Conservation (phyloP, 2,329 filamentous ascomycete species). For the Geoglossum cookeanum region DNA sequence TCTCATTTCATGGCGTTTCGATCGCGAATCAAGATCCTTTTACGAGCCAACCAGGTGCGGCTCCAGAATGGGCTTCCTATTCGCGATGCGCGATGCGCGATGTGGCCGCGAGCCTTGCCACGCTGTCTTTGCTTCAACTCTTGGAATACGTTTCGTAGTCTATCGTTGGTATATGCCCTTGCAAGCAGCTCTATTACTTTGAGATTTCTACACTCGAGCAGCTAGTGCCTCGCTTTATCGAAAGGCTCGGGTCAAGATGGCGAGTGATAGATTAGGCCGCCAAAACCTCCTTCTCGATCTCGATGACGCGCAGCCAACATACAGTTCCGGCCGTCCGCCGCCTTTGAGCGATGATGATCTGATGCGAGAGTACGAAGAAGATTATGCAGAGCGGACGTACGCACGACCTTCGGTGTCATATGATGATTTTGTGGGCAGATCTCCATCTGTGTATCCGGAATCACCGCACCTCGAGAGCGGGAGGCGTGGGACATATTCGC, state of each 20-base stretch:
- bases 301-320: slow-evolving; percentile 49
- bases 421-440: slow-evolving; percentile 74
- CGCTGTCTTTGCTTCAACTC: no score
- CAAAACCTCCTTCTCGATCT: slow-evolving; percentile 49
- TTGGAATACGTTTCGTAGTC: no score
- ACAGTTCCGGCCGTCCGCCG: slow-evolving; percentile 58
- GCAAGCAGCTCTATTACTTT: no score
- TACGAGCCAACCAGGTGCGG: no score
- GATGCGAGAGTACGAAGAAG: slow-evolving; percentile 52
- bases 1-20: no score
- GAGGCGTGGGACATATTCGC: slow-evolving; percentile 32
- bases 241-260: not conserved
- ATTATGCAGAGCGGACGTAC: slow-evolving; percentile 41
- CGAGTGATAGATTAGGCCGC: not conserved
- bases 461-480: not conserved
- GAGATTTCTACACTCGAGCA: no score
- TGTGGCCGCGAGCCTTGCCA: no score
- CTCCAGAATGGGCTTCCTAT: no score
- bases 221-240: no score
- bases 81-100: no score
- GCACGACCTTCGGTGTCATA: slow-evolving; percentile 77
- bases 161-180: no score
- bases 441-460: slow-evolving; percentile 17
- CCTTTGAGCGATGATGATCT: slow-evolving; percentile 68
- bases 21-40: no score